Evolutionary conservation across 164 flowering plant genomes (phyloP).

Genomic region (Amborella trichopoda): DNA sequence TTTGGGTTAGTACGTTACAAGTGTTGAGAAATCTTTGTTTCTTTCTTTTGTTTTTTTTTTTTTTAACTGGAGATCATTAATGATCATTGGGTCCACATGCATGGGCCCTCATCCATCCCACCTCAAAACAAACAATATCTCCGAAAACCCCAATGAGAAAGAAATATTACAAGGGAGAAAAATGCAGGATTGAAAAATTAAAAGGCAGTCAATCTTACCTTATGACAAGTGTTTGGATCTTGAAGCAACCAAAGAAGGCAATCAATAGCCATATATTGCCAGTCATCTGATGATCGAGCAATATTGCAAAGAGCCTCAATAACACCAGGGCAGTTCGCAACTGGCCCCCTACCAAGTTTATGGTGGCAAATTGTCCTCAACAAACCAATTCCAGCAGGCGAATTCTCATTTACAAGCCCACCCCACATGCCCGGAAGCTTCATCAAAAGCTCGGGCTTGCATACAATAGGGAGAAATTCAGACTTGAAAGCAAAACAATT

Average conservation of each 20-base stretch:
- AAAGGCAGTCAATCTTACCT: conserved; percentile 33
- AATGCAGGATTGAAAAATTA: background rate
- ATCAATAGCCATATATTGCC: conserved; percentile 98
- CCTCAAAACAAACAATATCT: no score
- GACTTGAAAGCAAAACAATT: conserved; percentile 96
- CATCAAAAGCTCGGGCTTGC: conserved; percentile 77
- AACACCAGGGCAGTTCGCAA: conserved; percentile 69
- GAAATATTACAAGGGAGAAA: background rate
- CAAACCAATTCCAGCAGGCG: conserved; percentile 97
- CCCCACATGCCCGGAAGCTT: conserved; percentile 99
- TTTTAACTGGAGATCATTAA: background rate
- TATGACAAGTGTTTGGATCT: conserved; percentile 70
- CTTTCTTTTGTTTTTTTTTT: background rate
- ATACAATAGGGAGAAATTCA: conserved; percentile 79
- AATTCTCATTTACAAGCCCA: conserved; percentile 96
- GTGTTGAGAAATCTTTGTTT: no score
- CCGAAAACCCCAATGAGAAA: background rate
- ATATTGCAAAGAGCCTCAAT: conserved; percentile 85
- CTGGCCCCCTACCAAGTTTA: conserved; percentile 83
- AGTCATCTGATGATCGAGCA: conserved; percentile 97
- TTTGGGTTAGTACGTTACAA: no score
- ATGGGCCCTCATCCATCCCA: no score
- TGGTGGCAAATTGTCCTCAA: conserved; percentile 89
- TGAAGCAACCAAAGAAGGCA: conserved; percentile 98
- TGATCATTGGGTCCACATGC: background rate